phyloP scores from a whole-genome alignment of 2,329 filamentous ascomycete species.

The Epichloe elymi region DNA sequence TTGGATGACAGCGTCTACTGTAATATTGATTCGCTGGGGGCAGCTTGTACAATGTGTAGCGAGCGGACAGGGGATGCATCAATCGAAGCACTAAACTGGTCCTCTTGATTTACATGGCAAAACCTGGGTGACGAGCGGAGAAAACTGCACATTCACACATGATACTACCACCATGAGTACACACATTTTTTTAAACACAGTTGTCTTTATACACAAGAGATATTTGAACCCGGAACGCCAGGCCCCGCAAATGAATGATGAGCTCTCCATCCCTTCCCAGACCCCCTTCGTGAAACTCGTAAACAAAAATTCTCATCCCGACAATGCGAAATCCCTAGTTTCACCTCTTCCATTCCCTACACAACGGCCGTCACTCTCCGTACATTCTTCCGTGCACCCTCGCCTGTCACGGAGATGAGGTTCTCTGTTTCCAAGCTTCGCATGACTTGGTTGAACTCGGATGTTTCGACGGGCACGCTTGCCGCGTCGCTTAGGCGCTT shows the following conservation, averaged over 20 bases:
- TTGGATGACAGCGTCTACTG: too few relatives aligned
- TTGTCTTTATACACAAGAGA: background rate
- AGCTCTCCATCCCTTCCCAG: background rate
- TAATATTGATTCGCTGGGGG: background rate
- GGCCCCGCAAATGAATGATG: background rate
- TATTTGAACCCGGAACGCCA: background rate
- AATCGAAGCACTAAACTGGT: too few relatives aligned
- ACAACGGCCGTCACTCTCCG: constrained; percentile 53
- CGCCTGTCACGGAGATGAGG: constrained; percentile 63
- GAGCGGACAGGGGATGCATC: background rate
- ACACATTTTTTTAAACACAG: too few relatives aligned
- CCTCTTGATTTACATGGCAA: too few relatives aligned
- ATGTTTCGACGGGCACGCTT: constrained; percentile 57
- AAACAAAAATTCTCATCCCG: background rate
- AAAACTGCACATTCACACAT: too few relatives aligned
- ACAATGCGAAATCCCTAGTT: background rate
- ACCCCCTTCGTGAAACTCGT: background rate
- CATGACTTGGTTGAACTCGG: constrained; percentile 75
- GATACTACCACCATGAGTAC: too few relatives aligned
- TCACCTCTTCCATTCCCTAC: constrained; percentile 3
- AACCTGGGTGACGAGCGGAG: too few relatives aligned
- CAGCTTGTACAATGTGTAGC: background rate
- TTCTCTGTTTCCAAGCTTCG: constrained; percentile 75
- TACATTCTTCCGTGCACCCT: constrained; percentile 71
- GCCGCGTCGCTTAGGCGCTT: constrained; percentile 59